A percentile compares a stretch with the other conserved stretches of the same genome.
Evolutionary conservation across 805 yeast genomes (phyloP).

Genomic region (Starmerella lactis-condensi): DNA sequence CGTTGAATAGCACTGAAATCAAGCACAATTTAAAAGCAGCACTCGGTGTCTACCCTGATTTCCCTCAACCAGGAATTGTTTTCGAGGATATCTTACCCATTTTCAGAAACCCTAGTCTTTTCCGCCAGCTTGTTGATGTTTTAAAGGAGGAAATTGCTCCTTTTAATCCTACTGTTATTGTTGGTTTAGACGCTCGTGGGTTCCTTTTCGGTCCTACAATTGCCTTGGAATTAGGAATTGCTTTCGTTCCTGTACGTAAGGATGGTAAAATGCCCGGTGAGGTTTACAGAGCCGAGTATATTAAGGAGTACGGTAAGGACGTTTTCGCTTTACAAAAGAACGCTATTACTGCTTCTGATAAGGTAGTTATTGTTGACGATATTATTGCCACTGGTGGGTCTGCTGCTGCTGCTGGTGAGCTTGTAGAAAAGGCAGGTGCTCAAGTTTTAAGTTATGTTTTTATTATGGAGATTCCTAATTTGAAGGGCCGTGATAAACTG

Average conservation of each 20-base stretch:
- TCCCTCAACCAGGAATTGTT: conserved; percentile 79
- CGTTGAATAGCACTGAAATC: too few relatives aligned
- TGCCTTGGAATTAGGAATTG: conserved; percentile 73
- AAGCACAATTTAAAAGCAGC: conserved; percentile 17
- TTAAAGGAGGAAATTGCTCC: conserved; percentile 51
- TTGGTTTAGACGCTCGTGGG: conserved; percentile 94
- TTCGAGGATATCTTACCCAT: conserved; percentile 95
- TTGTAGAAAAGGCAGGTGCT: conserved; percentile 49
- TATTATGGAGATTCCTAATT: conserved; percentile 85
- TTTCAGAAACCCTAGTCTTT: conserved; percentile 62
- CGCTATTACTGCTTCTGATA: conserved; percentile 61
- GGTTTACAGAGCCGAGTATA: conserved; percentile 47
- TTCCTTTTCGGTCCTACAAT: conserved; percentile 90
- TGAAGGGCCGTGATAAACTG: conserved; percentile 80
- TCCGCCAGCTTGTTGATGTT: conserved; percentile 64
- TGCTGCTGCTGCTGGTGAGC: conserved; percentile 82
- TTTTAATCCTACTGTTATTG: conserved; percentile 61
- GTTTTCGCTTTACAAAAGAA: conserved; percentile 73
- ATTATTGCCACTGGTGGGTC: conserved; percentile 97
- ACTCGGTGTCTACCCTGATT: conserved; percentile 64
- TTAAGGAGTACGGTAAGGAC: conserved; percentile 86
- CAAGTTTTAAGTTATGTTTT: conserved; percentile 65
- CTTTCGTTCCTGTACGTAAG: conserved; percentile 91
- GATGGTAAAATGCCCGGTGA: conserved; percentile 90
- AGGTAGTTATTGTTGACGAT: conserved; percentile 79